Evolutionary conservation across 306 rosid genomes (phyloP).

Genomic region (Acacia crassicarpa): DNA sequence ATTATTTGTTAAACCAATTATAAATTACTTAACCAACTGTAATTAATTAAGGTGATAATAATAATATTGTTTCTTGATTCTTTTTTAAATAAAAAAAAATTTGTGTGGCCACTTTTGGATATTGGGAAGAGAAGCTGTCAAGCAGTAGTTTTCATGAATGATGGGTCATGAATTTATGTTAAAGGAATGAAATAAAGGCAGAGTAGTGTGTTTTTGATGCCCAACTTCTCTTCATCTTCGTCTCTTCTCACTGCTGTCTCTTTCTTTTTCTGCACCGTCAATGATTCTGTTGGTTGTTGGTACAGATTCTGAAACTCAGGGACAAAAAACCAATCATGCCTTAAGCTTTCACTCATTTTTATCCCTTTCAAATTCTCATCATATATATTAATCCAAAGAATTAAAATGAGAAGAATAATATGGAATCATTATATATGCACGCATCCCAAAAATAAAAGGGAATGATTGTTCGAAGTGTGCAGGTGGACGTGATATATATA

Average conservation of each 20-base stretch:
- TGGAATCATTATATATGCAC: neutral
- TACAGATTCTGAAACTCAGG: neutral
- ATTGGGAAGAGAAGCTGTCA: neutral
- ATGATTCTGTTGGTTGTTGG: slow-evolving; percentile 11
- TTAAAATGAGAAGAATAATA: neutral
- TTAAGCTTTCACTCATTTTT: neutral
- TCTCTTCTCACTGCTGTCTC: neutral
- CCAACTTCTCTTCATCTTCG: neutral
- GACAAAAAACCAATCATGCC: slow-evolving; percentile 1
- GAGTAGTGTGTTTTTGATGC: neutral
- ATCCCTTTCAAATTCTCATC: neutral
- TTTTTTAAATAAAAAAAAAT: neutral
- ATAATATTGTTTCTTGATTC: neutral
- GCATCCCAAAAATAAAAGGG: neutral
- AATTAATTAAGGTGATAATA: neutral
- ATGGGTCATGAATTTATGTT: neutral
- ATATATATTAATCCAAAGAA: neutral
- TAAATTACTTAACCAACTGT: neutral
- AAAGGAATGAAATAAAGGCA: neutral
- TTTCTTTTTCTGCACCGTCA: neutral
- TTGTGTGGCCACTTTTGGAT: neutral
- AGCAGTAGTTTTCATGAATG: neutral
- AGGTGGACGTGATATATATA: too few relatives aligned
- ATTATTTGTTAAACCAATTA: neutral
- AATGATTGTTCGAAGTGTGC: neutral